phyloP scores from a whole-genome alignment of 2,329 filamentous ascomycete genomes.

The Dryadomyces quercus-mongolicae region DNA sequence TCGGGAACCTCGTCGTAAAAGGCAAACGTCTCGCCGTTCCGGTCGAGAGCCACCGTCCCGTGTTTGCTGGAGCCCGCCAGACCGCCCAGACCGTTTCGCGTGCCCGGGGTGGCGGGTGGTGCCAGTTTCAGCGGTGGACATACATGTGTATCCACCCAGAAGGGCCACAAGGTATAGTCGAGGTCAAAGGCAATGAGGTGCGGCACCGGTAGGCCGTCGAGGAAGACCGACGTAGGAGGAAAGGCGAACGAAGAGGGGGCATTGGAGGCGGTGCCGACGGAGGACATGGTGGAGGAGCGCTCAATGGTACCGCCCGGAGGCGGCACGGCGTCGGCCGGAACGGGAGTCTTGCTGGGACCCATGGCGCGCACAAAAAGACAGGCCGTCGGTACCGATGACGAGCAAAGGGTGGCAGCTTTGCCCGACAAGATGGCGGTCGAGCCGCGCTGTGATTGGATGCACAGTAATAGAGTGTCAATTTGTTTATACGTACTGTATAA shows the following conservation, averaged over 20 bases:
- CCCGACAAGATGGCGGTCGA: too few relatives aligned
- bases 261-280: neutral
- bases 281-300: neutral
- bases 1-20: constrained; percentile 61
- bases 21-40: constrained; percentile 51
- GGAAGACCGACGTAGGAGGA: constrained; percentile 23
- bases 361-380: neutral
- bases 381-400: neutral
- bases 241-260: neutral
- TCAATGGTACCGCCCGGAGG: neutral
- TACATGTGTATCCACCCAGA: constrained; percentile 94
- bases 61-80: constrained; percentile 4
- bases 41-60: constrained; percentile 30
- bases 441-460: too few relatives aligned
- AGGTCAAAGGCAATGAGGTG: constrained; percentile 86
- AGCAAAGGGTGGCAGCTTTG: neutral
- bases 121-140: constrained; percentile 53
- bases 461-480: too few relatives aligned
- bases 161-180: constrained; percentile 98
- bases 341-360: neutral
- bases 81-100: constrained; percentile 12
- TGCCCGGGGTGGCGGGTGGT: neutral
- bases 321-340: neutral
- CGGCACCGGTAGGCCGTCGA: constrained; percentile 57
- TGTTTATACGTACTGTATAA: too few relatives aligned